phyloP scores from a whole-genome alignment of 331 rosid species.

The Pyrus hybrid region DNA sequence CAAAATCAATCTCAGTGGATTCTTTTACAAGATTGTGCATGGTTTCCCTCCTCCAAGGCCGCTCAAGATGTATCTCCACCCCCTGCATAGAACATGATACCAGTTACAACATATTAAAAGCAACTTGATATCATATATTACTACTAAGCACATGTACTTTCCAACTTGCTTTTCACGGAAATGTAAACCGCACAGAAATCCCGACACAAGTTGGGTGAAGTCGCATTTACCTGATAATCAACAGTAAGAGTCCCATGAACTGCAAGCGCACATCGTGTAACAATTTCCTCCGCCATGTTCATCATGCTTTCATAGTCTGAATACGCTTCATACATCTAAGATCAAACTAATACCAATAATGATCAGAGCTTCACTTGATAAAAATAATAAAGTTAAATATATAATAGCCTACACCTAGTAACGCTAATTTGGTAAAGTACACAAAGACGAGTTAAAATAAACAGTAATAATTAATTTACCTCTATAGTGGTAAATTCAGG shows the following conservation, averaged over 20 bases:
- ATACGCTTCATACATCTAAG: conserved; percentile 95
- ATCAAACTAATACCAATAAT: conserved; percentile 38
- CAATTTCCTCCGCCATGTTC: conserved; percentile 85
- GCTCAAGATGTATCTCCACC: conserved; percentile 68
- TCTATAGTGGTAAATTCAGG: conserved; percentile 97
- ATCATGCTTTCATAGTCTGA: conserved; percentile 98
- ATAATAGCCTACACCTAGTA: conserved; percentile 3
- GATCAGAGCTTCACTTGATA: conserved; percentile 23
- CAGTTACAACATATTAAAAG: conserved; percentile 19
- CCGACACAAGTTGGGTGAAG: background rate
- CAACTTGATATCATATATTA: background rate
- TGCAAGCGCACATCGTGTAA: conserved; percentile 81
- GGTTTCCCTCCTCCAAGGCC: conserved; percentile 94
- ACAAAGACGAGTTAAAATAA: conserved; percentile 6
- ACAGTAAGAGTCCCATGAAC: conserved; percentile 77
- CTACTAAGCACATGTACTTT: background rate
- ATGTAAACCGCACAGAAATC: background rate
- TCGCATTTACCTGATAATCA: conserved; percentile 72
- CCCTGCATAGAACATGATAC: conserved; percentile 48
- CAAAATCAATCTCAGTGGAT: conserved; percentile 59
- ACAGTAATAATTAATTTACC: conserved; percentile 37
- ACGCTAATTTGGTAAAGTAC: background rate
- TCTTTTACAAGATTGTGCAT: conserved; percentile 97
- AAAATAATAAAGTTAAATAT: background rate
- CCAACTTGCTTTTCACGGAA: background rate